phyloP scores from a whole-genome alignment of 495 filamentous ascomycete genomes.

The Hypoxylon perforatum region DNA sequence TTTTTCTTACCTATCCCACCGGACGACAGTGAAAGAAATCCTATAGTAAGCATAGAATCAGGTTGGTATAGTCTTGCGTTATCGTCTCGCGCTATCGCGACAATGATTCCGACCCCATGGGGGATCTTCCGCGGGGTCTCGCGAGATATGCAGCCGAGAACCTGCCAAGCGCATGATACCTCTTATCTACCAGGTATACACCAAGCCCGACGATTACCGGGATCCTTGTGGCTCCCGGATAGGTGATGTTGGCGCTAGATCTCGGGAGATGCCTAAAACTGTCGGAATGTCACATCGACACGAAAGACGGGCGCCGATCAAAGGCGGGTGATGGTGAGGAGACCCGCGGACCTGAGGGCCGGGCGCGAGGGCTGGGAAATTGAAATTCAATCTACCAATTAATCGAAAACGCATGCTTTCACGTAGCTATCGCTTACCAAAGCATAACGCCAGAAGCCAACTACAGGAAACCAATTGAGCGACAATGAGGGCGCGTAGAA shows the following conservation, averaged over 20 bases:
- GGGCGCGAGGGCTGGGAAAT: background rate
- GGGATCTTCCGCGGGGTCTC: constrained; percentile 18
- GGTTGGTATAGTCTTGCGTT: constrained; percentile 24
- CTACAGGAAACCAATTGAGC: background rate
- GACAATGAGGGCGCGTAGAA: constrained; percentile 19
- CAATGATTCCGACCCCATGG: constrained; percentile 16
- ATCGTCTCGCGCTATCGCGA: constrained; percentile 23
- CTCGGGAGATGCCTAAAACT: constrained; percentile 37
- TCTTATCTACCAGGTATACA: constrained; percentile 11
- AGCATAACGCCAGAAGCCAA: constrained; percentile 20
- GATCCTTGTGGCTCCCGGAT: background rate
- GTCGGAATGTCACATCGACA: constrained; percentile 29
- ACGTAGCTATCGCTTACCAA: constrained; percentile 7
- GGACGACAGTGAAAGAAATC: background rate
- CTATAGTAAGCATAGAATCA: constrained; percentile 1
- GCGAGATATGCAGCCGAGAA: constrained; percentile 26
- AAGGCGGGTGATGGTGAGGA: constrained; percentile 11
- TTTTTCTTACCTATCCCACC: too few species aligned
- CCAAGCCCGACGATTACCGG: background rate
- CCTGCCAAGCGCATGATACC: background rate
- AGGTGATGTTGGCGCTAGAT: constrained; percentile 28
- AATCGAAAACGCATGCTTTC: background rate
- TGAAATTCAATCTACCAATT: background rate
- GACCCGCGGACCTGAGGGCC: constrained; percentile 32
- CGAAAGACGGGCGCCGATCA: constrained; percentile 30